Base-by-base conservation (phyloP, 768 basidiomycete genomes). In the Mycena filopes region DNA sequence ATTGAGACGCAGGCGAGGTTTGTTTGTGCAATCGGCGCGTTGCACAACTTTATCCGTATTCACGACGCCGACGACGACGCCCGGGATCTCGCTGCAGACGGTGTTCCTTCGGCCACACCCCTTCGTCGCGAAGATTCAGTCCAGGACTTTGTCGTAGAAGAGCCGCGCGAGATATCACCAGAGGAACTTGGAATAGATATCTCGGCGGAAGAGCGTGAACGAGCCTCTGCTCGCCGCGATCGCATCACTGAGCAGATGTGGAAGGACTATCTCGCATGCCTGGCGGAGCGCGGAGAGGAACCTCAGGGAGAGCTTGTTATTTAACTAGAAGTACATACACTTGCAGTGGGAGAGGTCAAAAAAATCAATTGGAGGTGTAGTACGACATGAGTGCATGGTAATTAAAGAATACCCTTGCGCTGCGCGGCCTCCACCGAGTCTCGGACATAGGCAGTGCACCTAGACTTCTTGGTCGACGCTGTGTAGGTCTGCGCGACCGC, bases 31-130 rank as follows among this genome's bases (percentile, higher is more conserved):
- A 51, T 64, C 31, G 38, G 12, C 7, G 63, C 63, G 6, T 47
- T 64, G 23, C 55, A 64, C 49, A 64, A 58, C 42, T 64, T 64
- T 41, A 38, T 64, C 46, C 49, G 55, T 25, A 23, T 64, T 36
- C 33, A 64, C 41, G 55, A 64, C 20, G 23, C 38, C 5, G 47
- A 49, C 15, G 48, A 57, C 25, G 43, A 57, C 1, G 54, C 55
- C 11, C 31, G 20, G n/a, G 40, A 55, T 23, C 21, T 42, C 2
- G 31, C 16, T 15, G 20, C 49, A 42, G 47, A 49, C 11, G n/a
- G 21, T 23, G 21, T 23, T 38, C 50, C 50, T 33, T 25, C 10
- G 28, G 29, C 12, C n/a, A 28, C 28, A 16, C 48, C 46, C 7
- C 46, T 29, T 11, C 40, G 33, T 15, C 21, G 38, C 16, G 47